phyloP scores from a whole-genome alignment of 148 eudicot species.

The Rhododendron williamsianum region DNA sequence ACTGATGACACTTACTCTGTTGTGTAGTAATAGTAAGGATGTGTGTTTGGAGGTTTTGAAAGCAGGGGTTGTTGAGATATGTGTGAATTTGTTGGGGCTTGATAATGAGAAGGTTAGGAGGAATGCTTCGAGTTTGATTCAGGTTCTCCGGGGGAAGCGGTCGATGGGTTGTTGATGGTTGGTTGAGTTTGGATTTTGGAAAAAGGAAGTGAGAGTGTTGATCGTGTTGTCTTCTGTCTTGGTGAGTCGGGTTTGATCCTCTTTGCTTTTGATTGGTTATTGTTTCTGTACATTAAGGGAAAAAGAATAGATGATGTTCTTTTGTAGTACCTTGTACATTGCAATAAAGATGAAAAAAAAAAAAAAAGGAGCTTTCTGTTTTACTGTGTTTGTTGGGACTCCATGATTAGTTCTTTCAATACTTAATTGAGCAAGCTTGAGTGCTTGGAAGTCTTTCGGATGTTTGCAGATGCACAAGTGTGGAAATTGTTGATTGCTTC shows the following conservation, averaged over 20 bases:
- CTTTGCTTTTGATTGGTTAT: constrained; percentile 20
- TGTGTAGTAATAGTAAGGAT: constrained; percentile 47
- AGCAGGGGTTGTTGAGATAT: constrained; percentile 65
- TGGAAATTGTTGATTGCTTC: background rate
- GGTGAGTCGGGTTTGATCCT: constrained; percentile 19
- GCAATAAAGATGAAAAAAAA: constrained; percentile 12
- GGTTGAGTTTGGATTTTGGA: constrained; percentile 10
- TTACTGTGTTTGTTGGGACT: background rate
- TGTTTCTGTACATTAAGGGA: constrained; percentile 37
- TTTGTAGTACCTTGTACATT: constrained; percentile 23
- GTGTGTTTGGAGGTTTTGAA: constrained; percentile 37
- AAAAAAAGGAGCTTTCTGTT: constrained; percentile 12
- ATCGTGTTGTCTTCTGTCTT: constrained; percentile 12
- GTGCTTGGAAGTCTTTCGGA: background rate
- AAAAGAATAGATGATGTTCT: background rate
- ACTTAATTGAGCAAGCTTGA: background rate
- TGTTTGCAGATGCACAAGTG: background rate
- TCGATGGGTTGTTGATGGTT: constrained; percentile 13
- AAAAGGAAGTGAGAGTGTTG: background rate
- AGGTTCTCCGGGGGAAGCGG: constrained; percentile 51
- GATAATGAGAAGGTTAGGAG: constrained; percentile 83
- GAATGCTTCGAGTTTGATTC: constrained; percentile 62
- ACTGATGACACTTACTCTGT: constrained; percentile 44
- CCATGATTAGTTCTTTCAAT: background rate
- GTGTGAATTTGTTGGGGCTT: constrained; percentile 63